Conservation (phyloP, 179 eudicot genomes). For the Vitellaria paradoxa region DNA sequence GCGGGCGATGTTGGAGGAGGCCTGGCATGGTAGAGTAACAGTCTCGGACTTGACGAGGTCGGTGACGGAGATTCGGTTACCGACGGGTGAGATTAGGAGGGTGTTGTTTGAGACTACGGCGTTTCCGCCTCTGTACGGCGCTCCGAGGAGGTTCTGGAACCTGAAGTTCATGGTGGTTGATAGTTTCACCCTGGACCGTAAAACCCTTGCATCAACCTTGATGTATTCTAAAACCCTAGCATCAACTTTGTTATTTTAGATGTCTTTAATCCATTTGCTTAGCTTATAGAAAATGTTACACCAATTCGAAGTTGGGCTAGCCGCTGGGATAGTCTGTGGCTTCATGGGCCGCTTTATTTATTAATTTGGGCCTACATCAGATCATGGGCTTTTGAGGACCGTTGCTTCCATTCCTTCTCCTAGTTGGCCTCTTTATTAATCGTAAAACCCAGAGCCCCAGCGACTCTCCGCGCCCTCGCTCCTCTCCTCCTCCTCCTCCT, state of each 20-base stretch:
- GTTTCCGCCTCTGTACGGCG: slow-evolving; percentile 93
- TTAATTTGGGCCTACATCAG: no score
- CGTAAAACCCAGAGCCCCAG: slow-evolving; percentile 13
- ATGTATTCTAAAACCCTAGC: slow-evolving; percentile 20
- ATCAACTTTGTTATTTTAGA: no score
- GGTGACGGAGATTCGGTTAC: slow-evolving; percentile 83
- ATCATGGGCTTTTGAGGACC: no score
- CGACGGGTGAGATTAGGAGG: slow-evolving; percentile 65
- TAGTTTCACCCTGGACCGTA: not conserved
- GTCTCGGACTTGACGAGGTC: slow-evolving; percentile 83
- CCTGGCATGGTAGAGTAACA: slow-evolving; percentile 66
- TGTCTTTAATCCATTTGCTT: no score
- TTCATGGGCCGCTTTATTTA: no score
- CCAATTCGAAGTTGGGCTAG: no score
- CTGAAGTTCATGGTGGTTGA: slow-evolving; percentile 67
- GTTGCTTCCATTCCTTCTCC: no score
- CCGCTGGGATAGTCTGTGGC: no score
- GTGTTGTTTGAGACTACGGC: slow-evolving; percentile 56
- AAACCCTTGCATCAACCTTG: slow-evolving; percentile 6
- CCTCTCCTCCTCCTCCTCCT: not conserved
- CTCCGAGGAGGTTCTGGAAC: slow-evolving; percentile 87
- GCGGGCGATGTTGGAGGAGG: slow-evolving; percentile 66
- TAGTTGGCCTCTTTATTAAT: not conserved
- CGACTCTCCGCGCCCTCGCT: not conserved
- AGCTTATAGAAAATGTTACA: no score